Evolutionary conservation across 352 stramenopile genomes (phyloP), one percentile per base, ranked within the genome.

Genomic region (Phytophthora vignae): DNA sequence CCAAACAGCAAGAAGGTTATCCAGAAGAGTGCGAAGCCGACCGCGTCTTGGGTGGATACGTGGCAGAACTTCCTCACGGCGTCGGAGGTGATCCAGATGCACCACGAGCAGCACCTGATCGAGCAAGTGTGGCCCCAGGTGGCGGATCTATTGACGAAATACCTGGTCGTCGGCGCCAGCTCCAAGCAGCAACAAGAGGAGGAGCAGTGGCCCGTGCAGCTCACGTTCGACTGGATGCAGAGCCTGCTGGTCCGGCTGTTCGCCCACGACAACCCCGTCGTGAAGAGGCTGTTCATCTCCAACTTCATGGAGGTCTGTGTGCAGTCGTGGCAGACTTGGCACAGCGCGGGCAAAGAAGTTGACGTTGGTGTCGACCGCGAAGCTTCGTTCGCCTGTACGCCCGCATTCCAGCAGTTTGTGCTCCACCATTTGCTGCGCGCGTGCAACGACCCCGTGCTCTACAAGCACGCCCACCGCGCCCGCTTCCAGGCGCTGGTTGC

Each of bases 111-210:
- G 60, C 89, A 96, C 54, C 48, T 96, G 22, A 81, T 96, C 62
- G 89, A 95, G 60, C 87, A 96, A 57, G 89, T 95, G 19, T 96
- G 89, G 89, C 80, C 87, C 10, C 88, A 94, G 22, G 82, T 96
- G 22, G 79, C 79, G 12, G 57, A 70, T 7, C 49, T 96, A 17
- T 73, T 96, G 22, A 57, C 79, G 19, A 72, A 56, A 7, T 78
- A 79, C 25, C 72, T 91, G 17, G 55, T 90, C 17, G 64, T 80
- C 4, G 12, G 55, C 2, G 15, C 19, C 1, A 38, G 63, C 9
- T 36, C 19, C 14, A 48, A 54, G 11, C n/a, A 33, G 4, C 29
- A 71, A 21, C 38, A 72, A 9, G 12, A 40, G 8, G 29, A 11
- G 11, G 46, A 56, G 12, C 31, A 74, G 3, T 92, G 84, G 85